Conservation (phyloP, 2,329 filamentous ascomycete genomes). For the Aphanoascus verrucosus region DNA sequence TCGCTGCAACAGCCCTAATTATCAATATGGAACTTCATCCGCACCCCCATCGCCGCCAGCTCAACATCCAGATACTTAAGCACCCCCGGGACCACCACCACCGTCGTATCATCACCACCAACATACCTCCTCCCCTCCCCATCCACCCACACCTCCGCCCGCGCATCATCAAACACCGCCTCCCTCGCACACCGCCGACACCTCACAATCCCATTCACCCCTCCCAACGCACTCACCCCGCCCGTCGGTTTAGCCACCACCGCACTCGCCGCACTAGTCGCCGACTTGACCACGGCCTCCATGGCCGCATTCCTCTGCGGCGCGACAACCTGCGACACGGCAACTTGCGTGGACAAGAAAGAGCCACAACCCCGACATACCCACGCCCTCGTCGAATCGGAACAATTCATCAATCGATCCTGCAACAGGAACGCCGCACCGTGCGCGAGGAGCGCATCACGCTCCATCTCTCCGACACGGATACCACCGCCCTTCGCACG, state of each 20-base stretch:
- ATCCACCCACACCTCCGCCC: conserved; percentile 78
- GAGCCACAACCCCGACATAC: conserved; percentile 82
- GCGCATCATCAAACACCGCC: conserved; percentile 51
- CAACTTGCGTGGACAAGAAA: conserved; percentile 70
- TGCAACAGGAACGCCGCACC: conserved; percentile 91
- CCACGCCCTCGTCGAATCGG: conserved; percentile 81
- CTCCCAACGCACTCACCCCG: conserved; percentile 50
- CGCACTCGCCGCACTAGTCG: conserved; percentile 8
- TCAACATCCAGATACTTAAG: conserved; percentile 91
- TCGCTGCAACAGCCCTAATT: conserved; percentile 22
- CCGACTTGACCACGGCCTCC: conserved; percentile 16
- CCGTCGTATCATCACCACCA: conserved; percentile 80
- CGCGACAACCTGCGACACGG: conserved; percentile 25
- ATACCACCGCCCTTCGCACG: conserved; percentile 95
- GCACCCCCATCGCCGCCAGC: conserved; percentile 89
- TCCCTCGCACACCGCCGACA: conserved; percentile 68
- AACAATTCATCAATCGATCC: conserved; percentile 93
- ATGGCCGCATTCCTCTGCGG: conserved; percentile 17
- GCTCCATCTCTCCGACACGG: conserved; percentile 98
- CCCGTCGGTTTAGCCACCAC: conserved; percentile 44
- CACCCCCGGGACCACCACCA: conserved; percentile 86
- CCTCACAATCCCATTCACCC: conserved; percentile 53
- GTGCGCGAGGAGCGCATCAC: conserved; percentile 87
- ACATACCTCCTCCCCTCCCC: conserved; percentile 72
- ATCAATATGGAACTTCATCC: conserved; percentile 79